These are phyloP conservation scores for Phytopythium mirpurense DNA, from an alignment of 352 stramenopile genomes.

Conservation along the genomic window DNA sequence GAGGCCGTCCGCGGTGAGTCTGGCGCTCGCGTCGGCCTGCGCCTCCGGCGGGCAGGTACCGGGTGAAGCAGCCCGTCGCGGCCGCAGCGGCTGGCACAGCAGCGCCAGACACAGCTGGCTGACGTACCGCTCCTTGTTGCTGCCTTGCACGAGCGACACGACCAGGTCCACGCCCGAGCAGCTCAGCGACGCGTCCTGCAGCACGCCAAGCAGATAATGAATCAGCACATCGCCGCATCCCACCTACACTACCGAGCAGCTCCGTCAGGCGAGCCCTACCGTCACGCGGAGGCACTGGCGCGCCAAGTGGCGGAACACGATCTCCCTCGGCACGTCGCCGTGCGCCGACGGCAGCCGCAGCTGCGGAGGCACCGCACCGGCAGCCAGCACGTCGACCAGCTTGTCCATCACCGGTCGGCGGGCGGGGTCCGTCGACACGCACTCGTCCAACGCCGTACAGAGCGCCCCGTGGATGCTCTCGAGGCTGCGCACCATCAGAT, in stretches of 20 bases:
- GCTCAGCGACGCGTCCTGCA: constrained; percentile 41
- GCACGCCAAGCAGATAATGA: not conserved
- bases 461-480: constrained; percentile 37
- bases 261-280: too few species aligned
- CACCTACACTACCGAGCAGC: too few species aligned
- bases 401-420: not conserved
- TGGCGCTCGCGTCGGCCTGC: constrained; percentile 1
- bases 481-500: constrained; percentile 22
- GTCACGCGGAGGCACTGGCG: constrained; percentile 43
- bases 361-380: constrained; percentile 13
- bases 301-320: constrained; percentile 41
- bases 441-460: constrained; percentile 29
- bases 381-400: constrained; percentile 31
- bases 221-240: too few species aligned
- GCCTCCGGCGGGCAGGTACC: constrained; percentile 9
- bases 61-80: not conserved
- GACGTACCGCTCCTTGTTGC: constrained; percentile 30
- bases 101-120: constrained; percentile 51
- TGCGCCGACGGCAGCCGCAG: constrained; percentile 2
- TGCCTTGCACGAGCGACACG: constrained; percentile 32
- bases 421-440: constrained; percentile 9
- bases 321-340: constrained; percentile 13
- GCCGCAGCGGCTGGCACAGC: constrained; percentile 53
- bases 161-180: constrained; percentile 38
- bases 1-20: constrained; percentile 16